Evolutionary conservation across 2,329 filamentous ascomycete species (phyloP).

Genomic region (Pseudogymnoascus sp.): DNA sequence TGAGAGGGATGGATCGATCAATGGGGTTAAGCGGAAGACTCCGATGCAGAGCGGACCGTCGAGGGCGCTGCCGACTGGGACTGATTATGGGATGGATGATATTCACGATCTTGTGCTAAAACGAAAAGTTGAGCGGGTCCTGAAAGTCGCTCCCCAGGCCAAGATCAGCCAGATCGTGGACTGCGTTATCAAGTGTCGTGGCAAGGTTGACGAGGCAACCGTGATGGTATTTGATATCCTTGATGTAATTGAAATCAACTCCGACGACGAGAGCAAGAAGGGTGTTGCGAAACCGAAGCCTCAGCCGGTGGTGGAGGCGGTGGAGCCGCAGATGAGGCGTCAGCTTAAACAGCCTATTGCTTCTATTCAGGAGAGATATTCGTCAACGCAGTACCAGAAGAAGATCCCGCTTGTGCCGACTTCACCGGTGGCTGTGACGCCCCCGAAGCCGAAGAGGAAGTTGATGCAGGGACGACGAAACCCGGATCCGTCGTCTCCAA

Average conservation of each 20-base stretch:
- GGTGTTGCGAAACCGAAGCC: constrained; percentile 3
- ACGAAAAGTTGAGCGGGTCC: constrained; percentile 44
- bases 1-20: background rate
- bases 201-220: constrained; percentile 47
- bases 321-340: constrained; percentile 43
- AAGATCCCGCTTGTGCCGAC: constrained; percentile 12
- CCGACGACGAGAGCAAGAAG: background rate
- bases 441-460: constrained; percentile 26
- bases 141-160: constrained; percentile 37
- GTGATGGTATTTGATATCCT: constrained; percentile 37
- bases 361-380: constrained; percentile 51
- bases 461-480: constrained; percentile 27
- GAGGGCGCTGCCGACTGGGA: constrained; percentile 36
- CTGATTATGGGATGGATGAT: constrained; percentile 38
- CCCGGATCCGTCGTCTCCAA: constrained; percentile 19
- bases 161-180: constrained; percentile 38
- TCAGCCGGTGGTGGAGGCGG: constrained; percentile 21
- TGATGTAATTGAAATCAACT: constrained; percentile 3
- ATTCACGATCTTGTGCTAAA: constrained; percentile 41
- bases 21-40: background rate
- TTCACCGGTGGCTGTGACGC: constrained; percentile 12
- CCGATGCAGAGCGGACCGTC: constrained; percentile 31
- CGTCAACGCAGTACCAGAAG: constrained; percentile 34
- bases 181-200: constrained; percentile 40
- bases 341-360: constrained; percentile 44